These are phyloP conservation scores for Aspergillus ibericus DNA, from an alignment of 2,329 filamentous ascomycete species.

Conservation along the genomic window DNA sequence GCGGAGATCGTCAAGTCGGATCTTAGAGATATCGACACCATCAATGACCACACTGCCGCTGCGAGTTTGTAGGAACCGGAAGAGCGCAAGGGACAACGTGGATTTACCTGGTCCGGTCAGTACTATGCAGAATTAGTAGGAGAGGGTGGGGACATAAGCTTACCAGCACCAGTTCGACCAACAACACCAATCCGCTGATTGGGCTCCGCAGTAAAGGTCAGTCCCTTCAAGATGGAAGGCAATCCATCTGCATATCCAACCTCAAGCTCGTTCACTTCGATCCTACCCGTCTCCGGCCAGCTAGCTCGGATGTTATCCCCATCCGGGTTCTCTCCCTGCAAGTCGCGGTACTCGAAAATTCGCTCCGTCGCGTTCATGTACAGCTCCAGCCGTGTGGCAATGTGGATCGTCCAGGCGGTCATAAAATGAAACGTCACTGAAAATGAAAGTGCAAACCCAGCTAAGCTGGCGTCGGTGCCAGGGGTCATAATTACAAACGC, in stretches of 20 bases:
- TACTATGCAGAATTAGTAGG: neutral
- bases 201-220: constrained; percentile 27
- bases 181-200: constrained; percentile 35
- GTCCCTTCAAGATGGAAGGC: constrained; percentile 40
- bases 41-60: constrained; percentile 32
- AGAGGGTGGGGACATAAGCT: neutral
- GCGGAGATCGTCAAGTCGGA: constrained; percentile 58
- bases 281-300: constrained; percentile 57
- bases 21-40: constrained; percentile 51
- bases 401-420: constrained; percentile 65
- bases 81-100: constrained; percentile 31
- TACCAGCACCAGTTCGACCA: constrained; percentile 33
- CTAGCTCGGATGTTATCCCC: constrained; percentile 27
- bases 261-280: constrained; percentile 72
- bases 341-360: constrained; percentile 57
- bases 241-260: constrained; percentile 71
- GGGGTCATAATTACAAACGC: constrained; percentile 63
- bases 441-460: constrained; percentile 74
- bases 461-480: constrained; percentile 66
- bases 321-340: constrained; percentile 27
- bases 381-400: constrained; percentile 67
- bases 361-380: constrained; percentile 34
- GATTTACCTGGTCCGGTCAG: constrained; percentile 26
- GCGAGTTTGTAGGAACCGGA: constrained; percentile 31
- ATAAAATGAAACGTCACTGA: constrained; percentile 66